phyloP scores from a whole-genome alignment of 169 alveolate species.

The Perkinsus olseni region DNA sequence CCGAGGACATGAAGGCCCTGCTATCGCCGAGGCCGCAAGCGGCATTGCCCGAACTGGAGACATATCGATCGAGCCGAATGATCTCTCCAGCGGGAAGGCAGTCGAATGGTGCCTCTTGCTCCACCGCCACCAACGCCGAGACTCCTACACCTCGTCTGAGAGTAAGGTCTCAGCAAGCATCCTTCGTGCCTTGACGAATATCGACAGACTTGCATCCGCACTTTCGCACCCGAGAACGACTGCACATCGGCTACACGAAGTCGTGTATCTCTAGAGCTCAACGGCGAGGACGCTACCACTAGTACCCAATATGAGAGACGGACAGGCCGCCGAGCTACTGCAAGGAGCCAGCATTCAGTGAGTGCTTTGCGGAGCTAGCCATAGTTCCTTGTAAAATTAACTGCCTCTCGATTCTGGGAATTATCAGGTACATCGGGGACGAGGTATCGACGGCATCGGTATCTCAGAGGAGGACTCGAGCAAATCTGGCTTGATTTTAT shows the following conservation, averaged over 20 bases:
- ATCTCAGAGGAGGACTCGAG: background rate
- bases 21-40: background rate
- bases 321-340: background rate
- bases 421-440: background rate
- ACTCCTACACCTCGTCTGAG: background rate
- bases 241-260: background rate
- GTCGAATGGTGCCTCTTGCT: background rate
- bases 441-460: background rate
- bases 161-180: background rate
- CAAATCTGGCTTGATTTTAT: background rate
- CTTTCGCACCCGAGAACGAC: background rate
- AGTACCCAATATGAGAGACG: background rate
- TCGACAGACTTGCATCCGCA: background rate
- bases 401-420: too few relatives aligned
- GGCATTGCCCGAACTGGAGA: background rate
- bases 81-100: background rate
- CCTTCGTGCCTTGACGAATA: background rate
- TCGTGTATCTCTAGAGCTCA: background rate
- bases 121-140: background rate
- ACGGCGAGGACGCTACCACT: background rate
- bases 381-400: too few relatives aligned
- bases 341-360: background rate
- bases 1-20: background rate
- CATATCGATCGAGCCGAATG: background rate
- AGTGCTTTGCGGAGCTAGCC: too few relatives aligned